These are phyloP conservation scores for Neohortaea acidophila DNA, from an alignment of 495 filamentous ascomycete genomes.

Conservation along the genomic window DNA sequence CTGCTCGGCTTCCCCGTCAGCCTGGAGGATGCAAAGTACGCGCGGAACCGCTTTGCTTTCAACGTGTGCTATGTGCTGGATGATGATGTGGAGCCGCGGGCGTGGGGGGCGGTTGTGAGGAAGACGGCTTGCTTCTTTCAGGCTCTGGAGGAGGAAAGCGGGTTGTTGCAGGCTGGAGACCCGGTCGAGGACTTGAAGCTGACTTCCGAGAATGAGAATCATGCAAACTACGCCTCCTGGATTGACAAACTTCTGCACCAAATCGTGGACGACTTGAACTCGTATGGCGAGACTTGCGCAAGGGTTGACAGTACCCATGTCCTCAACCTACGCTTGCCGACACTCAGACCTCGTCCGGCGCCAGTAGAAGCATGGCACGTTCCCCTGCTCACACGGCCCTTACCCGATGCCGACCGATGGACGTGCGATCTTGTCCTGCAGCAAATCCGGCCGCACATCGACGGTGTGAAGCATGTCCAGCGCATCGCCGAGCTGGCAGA, in stretches of 20 bases:
- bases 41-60: constrained; percentile 94
- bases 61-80: constrained; percentile 83
- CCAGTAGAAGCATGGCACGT: constrained; percentile 75
- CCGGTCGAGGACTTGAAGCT: constrained; percentile 18
- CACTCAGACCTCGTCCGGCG: constrained; percentile 69
- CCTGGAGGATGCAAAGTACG: constrained; percentile 44
- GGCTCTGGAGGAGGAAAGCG: constrained; percentile 72
- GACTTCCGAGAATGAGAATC: constrained; percentile 10
- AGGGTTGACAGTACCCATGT: constrained; percentile 46
- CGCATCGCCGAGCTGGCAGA: constrained; percentile 72
- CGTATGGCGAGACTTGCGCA: constrained; percentile 95
- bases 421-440: constrained; percentile 80
- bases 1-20: constrained; percentile 82
- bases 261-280: constrained; percentile 87
- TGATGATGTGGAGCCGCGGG: constrained; percentile 48
- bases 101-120: constrained; percentile 54
- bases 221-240: constrained; percentile 8
- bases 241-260: constrained; percentile 77
- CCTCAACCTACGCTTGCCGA: constrained; percentile 67
- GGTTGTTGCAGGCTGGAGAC: constrained; percentile 50
- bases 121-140: constrained; percentile 75
- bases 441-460: constrained; percentile 62
- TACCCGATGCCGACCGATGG: constrained; percentile 57
- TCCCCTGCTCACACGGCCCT: constrained; percentile 72
- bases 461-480: constrained; percentile 76